Percentiles rank a stretch among this genome's conserved stretches.
Conservation (phyloP, 495 filamentous ascomycete genomes). For the Penicillium mononematosum region DNA sequence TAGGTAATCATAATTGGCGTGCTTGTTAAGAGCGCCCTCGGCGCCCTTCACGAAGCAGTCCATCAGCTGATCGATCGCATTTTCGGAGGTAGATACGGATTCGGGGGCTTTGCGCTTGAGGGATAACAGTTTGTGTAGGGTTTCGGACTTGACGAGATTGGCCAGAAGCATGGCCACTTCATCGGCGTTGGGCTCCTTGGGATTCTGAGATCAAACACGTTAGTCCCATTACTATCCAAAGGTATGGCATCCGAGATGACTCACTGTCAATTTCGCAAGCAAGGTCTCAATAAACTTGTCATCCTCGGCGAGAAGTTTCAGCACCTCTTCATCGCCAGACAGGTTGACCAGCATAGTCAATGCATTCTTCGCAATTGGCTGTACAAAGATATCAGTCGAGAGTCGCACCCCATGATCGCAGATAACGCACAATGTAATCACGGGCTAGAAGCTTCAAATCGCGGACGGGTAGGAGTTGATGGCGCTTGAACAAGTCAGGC, state of each 20-base stretch:
- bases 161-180: conserved; percentile 87
- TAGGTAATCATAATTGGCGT: conserved; percentile 89
- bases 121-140: conserved; percentile 62
- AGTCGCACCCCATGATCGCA: background rate
- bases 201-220: conserved; percentile 40
- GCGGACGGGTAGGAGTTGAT: conserved; percentile 74
- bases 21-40: conserved; percentile 73
- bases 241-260: conserved; percentile 33
- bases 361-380: conserved; percentile 91
- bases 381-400: conserved; percentile 8
- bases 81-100: conserved; percentile 62
- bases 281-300: conserved; percentile 76
- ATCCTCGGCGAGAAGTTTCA: conserved; percentile 71
- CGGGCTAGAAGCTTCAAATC: conserved; percentile 86
- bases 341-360: conserved; percentile 91
- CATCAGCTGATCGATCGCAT: conserved; percentile 84
- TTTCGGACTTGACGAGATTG: conserved; percentile 80
- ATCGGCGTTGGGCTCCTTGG: conserved; percentile 73
- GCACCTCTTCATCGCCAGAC: conserved; percentile 70
- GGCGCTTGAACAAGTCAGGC: conserved; percentile 77
- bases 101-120: conserved; percentile 61
- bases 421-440: conserved; percentile 67
- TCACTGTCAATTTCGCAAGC: conserved; percentile 70
- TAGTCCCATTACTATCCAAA: background rate
- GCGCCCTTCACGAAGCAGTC: conserved; percentile 94